Evolutionary conservation across 768 basidiomycete species (phyloP).

Genomic region (Boletus reticulatus): DNA sequence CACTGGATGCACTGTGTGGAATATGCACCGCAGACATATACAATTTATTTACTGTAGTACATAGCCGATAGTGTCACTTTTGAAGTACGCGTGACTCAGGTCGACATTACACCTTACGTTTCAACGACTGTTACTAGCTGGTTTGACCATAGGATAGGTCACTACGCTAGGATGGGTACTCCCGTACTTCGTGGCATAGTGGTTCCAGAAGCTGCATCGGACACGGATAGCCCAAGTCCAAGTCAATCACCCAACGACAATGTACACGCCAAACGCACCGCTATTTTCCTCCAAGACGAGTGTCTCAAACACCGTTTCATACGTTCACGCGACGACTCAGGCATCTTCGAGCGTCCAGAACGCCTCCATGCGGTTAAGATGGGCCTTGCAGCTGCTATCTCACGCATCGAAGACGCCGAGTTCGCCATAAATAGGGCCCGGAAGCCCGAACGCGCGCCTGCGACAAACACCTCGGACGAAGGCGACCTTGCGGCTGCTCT

Average conservation of each 20-base stretch:
- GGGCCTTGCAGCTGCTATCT: constrained; percentile 77
- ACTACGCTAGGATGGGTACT: not conserved
- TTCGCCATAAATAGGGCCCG: not conserved
- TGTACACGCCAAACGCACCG: constrained; percentile 14
- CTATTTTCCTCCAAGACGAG: constrained; percentile 61
- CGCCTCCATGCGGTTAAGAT: constrained; percentile 80
- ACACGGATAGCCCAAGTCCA: not conserved
- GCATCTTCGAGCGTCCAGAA: constrained; percentile 89
- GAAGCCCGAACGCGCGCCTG: not conserved
- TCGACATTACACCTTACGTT: no score
- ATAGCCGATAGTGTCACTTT: no score
- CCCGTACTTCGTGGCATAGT: not conserved
- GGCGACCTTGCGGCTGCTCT: constrained; percentile 49
- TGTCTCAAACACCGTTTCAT: constrained; percentile 78
- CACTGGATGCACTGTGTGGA: no score
- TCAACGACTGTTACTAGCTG: no score
- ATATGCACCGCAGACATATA: no score
- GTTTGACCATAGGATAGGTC: no score
- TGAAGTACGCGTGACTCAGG: no score
- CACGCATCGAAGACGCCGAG: constrained; percentile 55
- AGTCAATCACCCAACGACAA: not conserved
- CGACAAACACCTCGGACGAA: constrained; percentile 34
- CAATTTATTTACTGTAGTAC: no score
- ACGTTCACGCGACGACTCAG: constrained; percentile 68
- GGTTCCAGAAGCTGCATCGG: not conserved